Evolutionary conservation across 768 basidiomycete species (phyloP).

Genomic region (Termitomyces sp.): DNA sequence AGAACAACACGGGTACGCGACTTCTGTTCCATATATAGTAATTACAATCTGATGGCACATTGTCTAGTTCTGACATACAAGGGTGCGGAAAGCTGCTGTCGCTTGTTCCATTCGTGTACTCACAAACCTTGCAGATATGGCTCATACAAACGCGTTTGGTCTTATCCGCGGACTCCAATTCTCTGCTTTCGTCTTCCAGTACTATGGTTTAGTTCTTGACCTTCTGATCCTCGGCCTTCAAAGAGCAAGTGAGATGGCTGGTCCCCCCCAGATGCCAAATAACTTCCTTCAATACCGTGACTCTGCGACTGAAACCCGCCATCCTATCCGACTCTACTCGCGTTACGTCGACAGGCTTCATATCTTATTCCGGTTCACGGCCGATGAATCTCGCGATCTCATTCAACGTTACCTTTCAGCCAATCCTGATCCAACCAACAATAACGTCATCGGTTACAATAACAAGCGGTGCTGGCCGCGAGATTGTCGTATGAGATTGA

Average conservation of each 20-base stretch:
- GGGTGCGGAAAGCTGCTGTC: conserved; percentile 28
- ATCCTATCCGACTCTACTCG: conserved; percentile 97
- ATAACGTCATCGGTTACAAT: conserved; percentile 98
- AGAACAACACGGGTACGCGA: conserved; percentile 83
- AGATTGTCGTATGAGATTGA: conserved; percentile 97
- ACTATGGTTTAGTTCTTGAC: conserved; percentile 94
- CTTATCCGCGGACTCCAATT: conserved; percentile 97
- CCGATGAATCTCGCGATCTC: conserved; percentile 94
- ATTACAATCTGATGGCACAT: not conserved
- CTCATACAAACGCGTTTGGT: conserved; percentile 95
- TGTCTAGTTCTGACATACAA: conserved; percentile 79
- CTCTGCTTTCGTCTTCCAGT: conserved; percentile 99
- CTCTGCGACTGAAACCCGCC: conserved; percentile 90
- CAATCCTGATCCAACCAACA: conserved; percentile 97
- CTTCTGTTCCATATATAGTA: not conserved
- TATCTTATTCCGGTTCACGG: conserved; percentile 95
- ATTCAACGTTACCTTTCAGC: conserved; percentile 97
- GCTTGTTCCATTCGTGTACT: conserved; percentile 3
- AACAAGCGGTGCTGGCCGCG: conserved; percentile 99
- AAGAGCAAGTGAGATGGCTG: conserved; percentile 98
- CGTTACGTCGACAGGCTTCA: conserved; percentile 95
- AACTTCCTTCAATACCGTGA: conserved; percentile 98
- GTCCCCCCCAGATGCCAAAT: conserved; percentile 95
- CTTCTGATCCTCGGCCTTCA: conserved; percentile 95
- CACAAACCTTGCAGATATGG: conserved; percentile 61